These are phyloP conservation scores for Vaccinium corymbosum DNA, from an alignment of 148 eudicot genomes.

Conservation along the genomic window DNA sequence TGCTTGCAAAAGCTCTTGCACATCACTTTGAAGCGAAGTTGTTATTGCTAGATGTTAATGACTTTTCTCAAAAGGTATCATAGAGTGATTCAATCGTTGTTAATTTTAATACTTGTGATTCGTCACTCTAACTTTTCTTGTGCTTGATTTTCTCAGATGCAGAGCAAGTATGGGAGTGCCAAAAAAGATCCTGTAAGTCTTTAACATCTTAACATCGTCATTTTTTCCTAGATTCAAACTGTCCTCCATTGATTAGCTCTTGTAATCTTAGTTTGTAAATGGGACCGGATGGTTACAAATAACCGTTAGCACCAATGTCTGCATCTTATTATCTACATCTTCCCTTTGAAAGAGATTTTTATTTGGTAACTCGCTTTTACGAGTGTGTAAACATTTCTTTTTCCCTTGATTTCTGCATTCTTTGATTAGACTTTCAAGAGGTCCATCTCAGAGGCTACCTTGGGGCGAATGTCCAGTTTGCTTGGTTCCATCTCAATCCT, in stretches of 20 bases:
- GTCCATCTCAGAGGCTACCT: conserved; percentile 72
- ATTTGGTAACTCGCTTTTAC: conserved; percentile 1
- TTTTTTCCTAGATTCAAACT: conserved; percentile 3
- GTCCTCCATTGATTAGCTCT: background rate
- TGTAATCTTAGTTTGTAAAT: background rate
- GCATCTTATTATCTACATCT: background rate
- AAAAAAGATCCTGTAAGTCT: conserved; percentile 70
- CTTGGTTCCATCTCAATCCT: conserved; percentile 62
- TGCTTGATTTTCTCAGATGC: conserved; percentile 59
- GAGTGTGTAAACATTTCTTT: background rate
- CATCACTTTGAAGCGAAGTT: conserved; percentile 78
- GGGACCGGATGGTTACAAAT: background rate
- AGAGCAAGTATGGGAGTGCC: conserved; percentile 70
- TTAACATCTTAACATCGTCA: background rate
- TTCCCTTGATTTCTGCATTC: conserved; percentile 14
- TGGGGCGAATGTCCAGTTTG: conserved; percentile 68
- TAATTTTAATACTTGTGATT: background rate
- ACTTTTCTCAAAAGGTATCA: conserved; percentile 77
- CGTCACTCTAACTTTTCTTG: conserved; percentile 18
- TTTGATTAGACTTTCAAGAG: conserved; percentile 41
- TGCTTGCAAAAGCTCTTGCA: conserved; percentile 84
- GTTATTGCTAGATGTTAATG: conserved; percentile 67
- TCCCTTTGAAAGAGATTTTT: background rate
- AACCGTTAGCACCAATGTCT: background rate
- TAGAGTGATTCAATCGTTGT: background rate